Base-by-base conservation (phyloP, 1,284 basidiomycete genomes). In the Phellopilus nigrolimitatus region DNA sequence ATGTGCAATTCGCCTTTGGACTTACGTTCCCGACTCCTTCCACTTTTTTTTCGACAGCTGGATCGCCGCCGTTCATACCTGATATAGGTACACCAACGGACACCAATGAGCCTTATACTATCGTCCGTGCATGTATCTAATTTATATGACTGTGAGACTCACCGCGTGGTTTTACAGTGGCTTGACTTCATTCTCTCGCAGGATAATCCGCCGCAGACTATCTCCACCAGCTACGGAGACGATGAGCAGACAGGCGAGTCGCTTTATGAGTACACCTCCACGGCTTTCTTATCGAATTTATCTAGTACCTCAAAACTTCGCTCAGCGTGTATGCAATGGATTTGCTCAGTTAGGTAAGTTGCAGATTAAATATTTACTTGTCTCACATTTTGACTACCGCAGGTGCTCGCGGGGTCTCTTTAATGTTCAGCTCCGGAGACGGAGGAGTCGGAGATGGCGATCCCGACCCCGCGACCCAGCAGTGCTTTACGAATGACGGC, bases 141-240 rank as follows among this genome's bases (percentile, higher is more conserved):
- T 21, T 34, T 10, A 21, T 15, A 37, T 15, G 25, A 36, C 6
- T 4, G 24, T 8, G 46, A 4, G 64, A 56, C 47, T 50, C 24
- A 13, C 24, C 27, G 17, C 30, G 13, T 44, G 27, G 13, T 36
- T 24, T 49, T 54, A 36, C 61, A 82, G 70, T 87, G 84, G 82
- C 64, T 88, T 13, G 73, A 81, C 55, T 82, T 76, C 53, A 61
- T 84, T 47, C 61, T 71, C 3, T 55, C 64, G 41, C 68, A 67
- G 24, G 65, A 47, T 31, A 66, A 72, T 21, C 64, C 74, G n/a
- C 81, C 82, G 8, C 70, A 73, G 53, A 71, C 75, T 6, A 78
- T 84, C 54, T 79, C 80, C 22, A 84, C 80, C 0, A 78, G 74
- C 56, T 84, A 89, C 60, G 83, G 76, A 7, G 86, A 89, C 54